Percentiles rank a stretch among this genome's conserved stretches.
Conservation (phyloP, 352 stramenopile genomes). For the Phytophthora multivora region DNA sequence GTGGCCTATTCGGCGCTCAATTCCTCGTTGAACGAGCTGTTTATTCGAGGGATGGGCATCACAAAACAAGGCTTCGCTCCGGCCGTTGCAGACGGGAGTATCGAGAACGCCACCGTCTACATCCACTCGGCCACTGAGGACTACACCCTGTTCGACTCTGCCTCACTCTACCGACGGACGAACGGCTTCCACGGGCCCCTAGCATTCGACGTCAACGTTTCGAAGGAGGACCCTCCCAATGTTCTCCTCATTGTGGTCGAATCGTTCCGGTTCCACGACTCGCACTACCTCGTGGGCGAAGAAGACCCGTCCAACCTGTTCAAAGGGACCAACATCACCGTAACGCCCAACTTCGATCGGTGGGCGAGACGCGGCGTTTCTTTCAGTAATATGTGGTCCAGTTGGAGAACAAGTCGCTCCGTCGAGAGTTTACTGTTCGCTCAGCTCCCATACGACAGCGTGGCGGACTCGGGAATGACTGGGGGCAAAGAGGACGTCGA, state of each 20-base stretch:
- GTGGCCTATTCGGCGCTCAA: slow-evolving; percentile 47
- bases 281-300: slow-evolving; percentile 51
- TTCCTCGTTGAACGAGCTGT: slow-evolving; percentile 46
- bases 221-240: slow-evolving; percentile 43
- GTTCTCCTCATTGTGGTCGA: slow-evolving; percentile 58
- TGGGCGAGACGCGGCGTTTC: slow-evolving; percentile 54
- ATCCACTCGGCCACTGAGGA: slow-evolving; percentile 46
- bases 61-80: slow-evolving; percentile 25
- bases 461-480: slow-evolving; percentile 42
- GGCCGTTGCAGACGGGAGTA: slow-evolving; percentile 18
- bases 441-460: slow-evolving; percentile 51
- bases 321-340: slow-evolving; percentile 30
- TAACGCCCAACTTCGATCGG: slow-evolving; percentile 56
- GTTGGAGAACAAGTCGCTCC: slow-evolving; percentile 59
- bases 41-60: slow-evolving; percentile 19
- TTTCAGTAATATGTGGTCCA: slow-evolving; percentile 68
- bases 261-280: slow-evolving; percentile 62
- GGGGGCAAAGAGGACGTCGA: slow-evolving; percentile 30
- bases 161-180: slow-evolving; percentile 48
- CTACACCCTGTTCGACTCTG: slow-evolving; percentile 42
- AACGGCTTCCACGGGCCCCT: slow-evolving; percentile 47
- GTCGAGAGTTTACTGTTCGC: slow-evolving; percentile 61
- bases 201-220: slow-evolving; percentile 48
- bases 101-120: slow-evolving; percentile 20
- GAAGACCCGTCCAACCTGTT: slow-evolving; percentile 44